phyloP scores from a whole-genome alignment of 495 filamentous ascomycete species.

The Penicillium waksmanii region DNA sequence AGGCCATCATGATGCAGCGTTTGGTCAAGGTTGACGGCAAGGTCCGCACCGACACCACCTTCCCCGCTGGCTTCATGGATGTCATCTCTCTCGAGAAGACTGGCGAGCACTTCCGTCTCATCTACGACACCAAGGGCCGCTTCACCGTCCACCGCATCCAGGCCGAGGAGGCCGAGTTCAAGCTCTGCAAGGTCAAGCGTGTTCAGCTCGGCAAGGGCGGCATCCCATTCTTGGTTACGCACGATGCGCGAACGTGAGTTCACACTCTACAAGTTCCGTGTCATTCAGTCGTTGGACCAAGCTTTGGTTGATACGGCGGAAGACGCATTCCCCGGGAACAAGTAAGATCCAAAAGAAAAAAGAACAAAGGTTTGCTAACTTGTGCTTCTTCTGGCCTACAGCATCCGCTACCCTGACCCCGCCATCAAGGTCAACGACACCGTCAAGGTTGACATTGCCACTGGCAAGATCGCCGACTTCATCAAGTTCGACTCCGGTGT shows the following conservation, averaged over 20 bases:
- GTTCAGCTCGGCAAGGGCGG: conserved; percentile 98
- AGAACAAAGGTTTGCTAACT: conserved; percentile 46
- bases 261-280: conserved; percentile 69
- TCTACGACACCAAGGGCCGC: conserved; percentile 99
- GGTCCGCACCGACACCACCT: conserved; percentile 98
- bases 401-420: conserved; percentile 98
- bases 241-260: conserved; percentile 99
- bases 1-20: conserved; percentile 98
- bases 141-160: conserved; percentile 99
- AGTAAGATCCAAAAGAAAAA: conserved; percentile 35
- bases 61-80: conserved; percentile 98
- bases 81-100: conserved; percentile 99
- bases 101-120: conserved; percentile 98
- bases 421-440: conserved; percentile 99
- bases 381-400: conserved; percentile 41
- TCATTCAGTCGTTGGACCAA: conserved; percentile 99
- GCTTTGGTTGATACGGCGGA: conserved; percentile 78
- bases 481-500: conserved; percentile 97
- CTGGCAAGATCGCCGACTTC: conserved; percentile 95
- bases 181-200: conserved; percentile 99
- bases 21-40: conserved; percentile 99
- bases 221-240: conserved; percentile 99
- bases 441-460: conserved; percentile 95
- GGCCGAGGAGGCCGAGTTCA: conserved; percentile 96
- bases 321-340: conserved; percentile 38